A percentile compares a stretch with the other conserved stretches of the same genome.
Evolutionary conservation across 2,329 filamentous ascomycete genomes (phyloP).

Genomic region (Allantophomopsis lycopodina): DNA sequence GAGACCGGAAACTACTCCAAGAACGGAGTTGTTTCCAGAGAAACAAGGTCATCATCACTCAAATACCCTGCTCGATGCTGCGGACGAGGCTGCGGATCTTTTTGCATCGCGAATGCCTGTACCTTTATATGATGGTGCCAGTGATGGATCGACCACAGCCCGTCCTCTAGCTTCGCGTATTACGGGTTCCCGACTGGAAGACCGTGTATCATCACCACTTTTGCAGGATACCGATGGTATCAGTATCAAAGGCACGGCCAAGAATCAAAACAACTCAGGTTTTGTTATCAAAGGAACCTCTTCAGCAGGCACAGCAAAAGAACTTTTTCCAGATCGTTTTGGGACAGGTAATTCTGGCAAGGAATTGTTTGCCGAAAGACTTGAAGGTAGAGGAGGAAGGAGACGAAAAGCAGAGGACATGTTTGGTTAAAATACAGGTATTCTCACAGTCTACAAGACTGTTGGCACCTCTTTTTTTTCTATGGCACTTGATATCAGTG

Average conservation of each 20-base stretch:
- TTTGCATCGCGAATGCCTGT: constrained; percentile 32
- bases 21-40: constrained; percentile 42
- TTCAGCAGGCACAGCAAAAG: constrained; percentile 41
- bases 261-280: constrained; percentile 29
- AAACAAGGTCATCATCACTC: constrained; percentile 29
- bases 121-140: constrained; percentile 30
- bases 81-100: constrained; percentile 37
- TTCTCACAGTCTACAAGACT: too few species aligned
- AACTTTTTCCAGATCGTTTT: constrained; percentile 56
- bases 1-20: constrained; percentile 5
- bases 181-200: constrained; percentile 18
- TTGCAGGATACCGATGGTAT: constrained; percentile 25
- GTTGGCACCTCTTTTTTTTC: too few species aligned
- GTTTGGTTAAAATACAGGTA: constrained; percentile 37
- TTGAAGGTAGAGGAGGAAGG: constrained; percentile 40
- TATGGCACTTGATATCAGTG: too few species aligned
- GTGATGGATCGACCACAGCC: constrained; percentile 14
- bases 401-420: constrained; percentile 61
- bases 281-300: constrained; percentile 57
- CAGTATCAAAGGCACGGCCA: constrained; percentile 46
- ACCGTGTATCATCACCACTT: constrained; percentile 17
- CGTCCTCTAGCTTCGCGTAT: constrained; percentile 17
- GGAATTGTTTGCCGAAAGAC: constrained; percentile 51
- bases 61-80: constrained; percentile 32
- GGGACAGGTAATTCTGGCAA: constrained; percentile 45